These are phyloP conservation scores for Emericellopsis cladophorae DNA, from an alignment of 2,329 filamentous ascomycete genomes.

Conservation along the genomic window DNA sequence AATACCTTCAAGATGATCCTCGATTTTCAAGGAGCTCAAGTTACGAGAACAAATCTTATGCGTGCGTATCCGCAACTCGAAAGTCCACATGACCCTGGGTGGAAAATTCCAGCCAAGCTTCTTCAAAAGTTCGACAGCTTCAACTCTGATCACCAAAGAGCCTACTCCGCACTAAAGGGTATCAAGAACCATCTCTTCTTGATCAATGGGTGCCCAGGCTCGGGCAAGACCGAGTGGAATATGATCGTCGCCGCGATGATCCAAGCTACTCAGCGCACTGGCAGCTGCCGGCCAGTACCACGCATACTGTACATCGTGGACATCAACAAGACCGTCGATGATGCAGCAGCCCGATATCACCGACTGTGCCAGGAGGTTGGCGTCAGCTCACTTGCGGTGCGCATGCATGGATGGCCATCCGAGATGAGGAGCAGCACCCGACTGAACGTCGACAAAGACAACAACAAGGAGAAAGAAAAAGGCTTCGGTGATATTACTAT, in stretches of 20 bases:
- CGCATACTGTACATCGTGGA: slow-evolving; percentile 32
- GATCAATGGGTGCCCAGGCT: slow-evolving; percentile 31
- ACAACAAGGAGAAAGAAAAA: slow-evolving; percentile 5
- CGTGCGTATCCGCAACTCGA: slow-evolving; percentile 17
- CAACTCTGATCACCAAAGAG: slow-evolving; percentile 22
- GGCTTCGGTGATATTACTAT: slow-evolving; percentile 13
- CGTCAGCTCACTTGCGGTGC: slow-evolving; percentile 17
- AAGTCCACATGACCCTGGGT: slow-evolving; percentile 8
- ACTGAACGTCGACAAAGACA: slow-evolving; percentile 7
- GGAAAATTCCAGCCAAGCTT: slow-evolving; percentile 12
- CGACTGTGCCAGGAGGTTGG: slow-evolving; percentile 21
- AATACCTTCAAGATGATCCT: slow-evolving; percentile 18
- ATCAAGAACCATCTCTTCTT: slow-evolving; percentile 30
- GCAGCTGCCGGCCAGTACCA: slow-evolving; percentile 4
- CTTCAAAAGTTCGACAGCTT: slow-evolving; percentile 17
- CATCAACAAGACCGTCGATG: slow-evolving; percentile 32
- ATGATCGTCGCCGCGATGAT: slow-evolving; percentile 26
- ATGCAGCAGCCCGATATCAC: slow-evolving; percentile 28
- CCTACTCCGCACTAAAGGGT: slow-evolving; percentile 17
- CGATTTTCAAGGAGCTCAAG: slow-evolving; percentile 12
- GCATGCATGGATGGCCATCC: slow-evolving; percentile 27
- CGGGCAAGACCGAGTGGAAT: slow-evolving; percentile 34
- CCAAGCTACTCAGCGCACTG: slow-evolving; percentile 8
- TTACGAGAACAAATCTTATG: slow-evolving; percentile 11
- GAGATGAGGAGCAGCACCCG: slow-evolving; percentile 16